These are phyloP conservation scores for Eruca vesicaria DNA, from an alignment of 441 rosid genomes.

Conservation along the genomic window DNA sequence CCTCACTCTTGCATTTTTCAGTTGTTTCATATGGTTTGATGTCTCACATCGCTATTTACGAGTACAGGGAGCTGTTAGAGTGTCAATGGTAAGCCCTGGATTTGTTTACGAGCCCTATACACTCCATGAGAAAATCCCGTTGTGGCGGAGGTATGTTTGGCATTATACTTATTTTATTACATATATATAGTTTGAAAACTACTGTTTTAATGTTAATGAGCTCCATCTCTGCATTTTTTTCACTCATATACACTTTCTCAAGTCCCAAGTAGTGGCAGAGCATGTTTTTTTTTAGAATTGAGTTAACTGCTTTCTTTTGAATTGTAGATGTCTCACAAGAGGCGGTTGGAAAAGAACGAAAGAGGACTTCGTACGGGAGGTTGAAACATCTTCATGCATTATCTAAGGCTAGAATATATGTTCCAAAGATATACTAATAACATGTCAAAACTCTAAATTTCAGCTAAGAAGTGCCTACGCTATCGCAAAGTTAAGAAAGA, in stretches of 20 bases:
- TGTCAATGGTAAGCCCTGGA: slow-evolving; percentile 80
- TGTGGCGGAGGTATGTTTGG: slow-evolving; percentile 71
- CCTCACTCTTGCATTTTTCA: not conserved
- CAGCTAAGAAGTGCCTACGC: slow-evolving; percentile 92
- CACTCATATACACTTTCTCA: too few species aligned
- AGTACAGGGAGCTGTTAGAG: slow-evolving; percentile 67
- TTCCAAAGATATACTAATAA: not conserved
- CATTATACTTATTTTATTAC: not conserved
- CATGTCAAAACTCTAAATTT: slow-evolving; percentile 26
- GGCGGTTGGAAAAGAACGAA: slow-evolving; percentile 91
- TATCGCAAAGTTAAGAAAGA: slow-evolving; percentile 74
- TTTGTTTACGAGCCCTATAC: slow-evolving; percentile 82
- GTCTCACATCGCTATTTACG: slow-evolving; percentile 17
- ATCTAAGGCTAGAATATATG: not conserved
- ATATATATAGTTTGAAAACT: too few species aligned
- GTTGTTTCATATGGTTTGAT: not conserved
- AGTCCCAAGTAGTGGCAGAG: too few species aligned
- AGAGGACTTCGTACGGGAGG: slow-evolving; percentile 76
- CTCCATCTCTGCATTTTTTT: too few species aligned
- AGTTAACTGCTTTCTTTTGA: not conserved
- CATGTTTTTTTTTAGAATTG: not conserved
- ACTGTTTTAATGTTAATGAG: too few species aligned
- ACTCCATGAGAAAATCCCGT: slow-evolving; percentile 59
- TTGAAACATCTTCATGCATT: slow-evolving; percentile 27
- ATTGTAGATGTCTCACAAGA: slow-evolving; percentile 78